Conservation (phyloP, 1,284 basidiomycete genomes). For the Tylopilus sp. region DNA sequence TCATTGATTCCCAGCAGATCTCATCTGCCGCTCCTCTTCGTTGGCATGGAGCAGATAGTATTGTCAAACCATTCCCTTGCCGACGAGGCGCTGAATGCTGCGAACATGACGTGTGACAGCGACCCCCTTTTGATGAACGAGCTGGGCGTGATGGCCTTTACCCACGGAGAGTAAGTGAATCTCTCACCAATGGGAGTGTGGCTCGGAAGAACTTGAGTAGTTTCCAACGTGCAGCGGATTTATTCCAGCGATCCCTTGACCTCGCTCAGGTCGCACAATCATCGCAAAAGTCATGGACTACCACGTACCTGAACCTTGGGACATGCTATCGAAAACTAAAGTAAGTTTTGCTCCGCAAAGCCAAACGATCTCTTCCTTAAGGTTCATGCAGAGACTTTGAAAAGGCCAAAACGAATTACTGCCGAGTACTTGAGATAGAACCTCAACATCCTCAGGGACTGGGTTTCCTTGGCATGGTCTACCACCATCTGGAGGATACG, state of each 20-base stretch:
- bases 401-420: conserved; percentile 70
- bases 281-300: conserved; percentile 78
- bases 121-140: conserved; percentile 94
- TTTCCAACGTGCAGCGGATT: conserved; percentile 62
- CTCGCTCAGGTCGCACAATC: conserved; percentile 80
- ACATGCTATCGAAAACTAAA: conserved; percentile 79
- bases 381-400: conserved; percentile 52
- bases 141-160: conserved; percentile 88
- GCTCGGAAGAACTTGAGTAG: conserved; percentile 30
- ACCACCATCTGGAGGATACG: conserved; percentile 68
- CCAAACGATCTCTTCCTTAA: conserved; percentile 5
- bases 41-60: conserved; percentile 97
- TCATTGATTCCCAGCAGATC: conserved; percentile 49
- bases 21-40: conserved; percentile 91
- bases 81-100: conserved; percentile 82
- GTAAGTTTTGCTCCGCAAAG: conserved; percentile 40
- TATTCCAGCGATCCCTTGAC: conserved; percentile 72
- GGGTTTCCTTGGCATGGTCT: conserved; percentile 80
- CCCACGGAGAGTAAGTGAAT: conserved; percentile 70
- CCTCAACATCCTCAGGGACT: conserved; percentile 75
- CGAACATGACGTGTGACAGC: conserved; percentile 72
- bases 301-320: conserved; percentile 87
- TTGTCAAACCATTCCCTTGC: conserved; percentile 82
- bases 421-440: conserved; percentile 76
- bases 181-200: conserved; percentile 1